Conservation (phyloP, 2,329 filamentous ascomycete genomes). For the Cryphonectria japonica region DNA sequence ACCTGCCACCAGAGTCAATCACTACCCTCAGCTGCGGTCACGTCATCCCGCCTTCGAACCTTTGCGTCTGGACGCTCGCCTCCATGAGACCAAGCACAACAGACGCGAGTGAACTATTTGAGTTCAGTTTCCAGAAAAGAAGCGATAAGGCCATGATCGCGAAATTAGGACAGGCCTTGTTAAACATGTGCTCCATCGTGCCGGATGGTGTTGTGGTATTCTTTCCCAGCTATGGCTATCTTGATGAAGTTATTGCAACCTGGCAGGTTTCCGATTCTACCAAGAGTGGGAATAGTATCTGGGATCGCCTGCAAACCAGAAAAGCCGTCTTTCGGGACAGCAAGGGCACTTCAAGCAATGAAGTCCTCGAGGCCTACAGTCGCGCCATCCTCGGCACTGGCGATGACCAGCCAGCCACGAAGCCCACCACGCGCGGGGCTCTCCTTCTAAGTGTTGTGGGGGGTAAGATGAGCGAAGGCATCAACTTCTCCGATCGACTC, state of each 20-base stretch:
- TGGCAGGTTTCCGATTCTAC: constrained; percentile 55
- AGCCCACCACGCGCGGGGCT: constrained; percentile 59
- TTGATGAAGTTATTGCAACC: constrained; percentile 69
- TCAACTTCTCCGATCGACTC: constrained; percentile 93
- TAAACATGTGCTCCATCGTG: constrained; percentile 72
- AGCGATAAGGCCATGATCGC: constrained; percentile 69
- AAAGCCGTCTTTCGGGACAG: constrained; percentile 68
- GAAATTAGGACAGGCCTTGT: constrained; percentile 74
- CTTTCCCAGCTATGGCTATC: constrained; percentile 92
- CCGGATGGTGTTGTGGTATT: constrained; percentile 93
- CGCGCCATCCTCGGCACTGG: constrained; percentile 62
- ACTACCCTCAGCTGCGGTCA: constrained; percentile 90
- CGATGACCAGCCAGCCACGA: constrained; percentile 23
- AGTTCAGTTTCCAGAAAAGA: constrained; percentile 86
- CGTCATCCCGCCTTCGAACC: constrained; percentile 81
- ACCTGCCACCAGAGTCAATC: constrained; percentile 65
- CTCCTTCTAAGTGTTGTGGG: constrained; percentile 89
- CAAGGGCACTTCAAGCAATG: constrained; percentile 63
- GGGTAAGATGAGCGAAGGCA: constrained; percentile 94
- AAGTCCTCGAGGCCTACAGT: constrained; percentile 74
- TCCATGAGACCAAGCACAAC: constrained; percentile 44
- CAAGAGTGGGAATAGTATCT: constrained; percentile 49
- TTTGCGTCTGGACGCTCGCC: constrained; percentile 76
- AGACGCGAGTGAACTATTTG: constrained; percentile 57
- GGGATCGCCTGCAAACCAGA: constrained; percentile 59